phyloP scores from a whole-genome alignment of 345 rosid species.

The Conringia planisiliqua region DNA sequence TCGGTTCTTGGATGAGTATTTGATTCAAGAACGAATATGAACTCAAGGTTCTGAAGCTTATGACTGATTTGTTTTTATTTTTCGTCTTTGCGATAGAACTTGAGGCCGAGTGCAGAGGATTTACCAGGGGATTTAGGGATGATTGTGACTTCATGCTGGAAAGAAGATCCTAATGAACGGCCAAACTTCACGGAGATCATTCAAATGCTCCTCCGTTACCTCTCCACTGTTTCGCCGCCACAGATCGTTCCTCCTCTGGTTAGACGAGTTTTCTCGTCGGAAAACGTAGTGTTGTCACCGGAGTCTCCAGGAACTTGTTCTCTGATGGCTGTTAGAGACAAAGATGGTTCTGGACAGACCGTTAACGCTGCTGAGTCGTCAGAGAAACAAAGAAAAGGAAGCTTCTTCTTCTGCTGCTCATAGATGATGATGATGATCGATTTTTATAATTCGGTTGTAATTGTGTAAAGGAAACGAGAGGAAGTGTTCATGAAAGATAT shows the following conservation, averaged over 20 bases:
- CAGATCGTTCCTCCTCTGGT: constrained; percentile 53
- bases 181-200: constrained; percentile 83
- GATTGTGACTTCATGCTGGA: constrained; percentile 95
- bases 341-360: constrained; percentile 34
- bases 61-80: not conserved
- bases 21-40: not conserved
- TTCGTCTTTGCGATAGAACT: constrained; percentile 47
- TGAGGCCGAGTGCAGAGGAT: constrained; percentile 80
- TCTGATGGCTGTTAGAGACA: constrained; percentile 63
- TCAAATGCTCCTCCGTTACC: constrained; percentile 73
- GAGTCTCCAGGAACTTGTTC: constrained; percentile 92
- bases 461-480: constrained; percentile 12
- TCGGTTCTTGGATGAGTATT: not conserved
- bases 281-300: constrained; percentile 67
- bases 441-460: constrained; percentile 2
- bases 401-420: constrained; percentile 69
- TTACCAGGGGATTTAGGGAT: constrained; percentile 71
- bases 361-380: constrained; percentile 35
- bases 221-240: constrained; percentile 54
- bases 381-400: constrained; percentile 44
- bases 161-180: constrained; percentile 86
- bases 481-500: not conserved
- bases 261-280: constrained; percentile 40
- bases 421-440: constrained; percentile 11
- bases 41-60: not conserved